Evolutionary conservation across 1,139 yeast genomes (phyloP).

Genomic region (Debaryomyces psychrophilus): DNA sequence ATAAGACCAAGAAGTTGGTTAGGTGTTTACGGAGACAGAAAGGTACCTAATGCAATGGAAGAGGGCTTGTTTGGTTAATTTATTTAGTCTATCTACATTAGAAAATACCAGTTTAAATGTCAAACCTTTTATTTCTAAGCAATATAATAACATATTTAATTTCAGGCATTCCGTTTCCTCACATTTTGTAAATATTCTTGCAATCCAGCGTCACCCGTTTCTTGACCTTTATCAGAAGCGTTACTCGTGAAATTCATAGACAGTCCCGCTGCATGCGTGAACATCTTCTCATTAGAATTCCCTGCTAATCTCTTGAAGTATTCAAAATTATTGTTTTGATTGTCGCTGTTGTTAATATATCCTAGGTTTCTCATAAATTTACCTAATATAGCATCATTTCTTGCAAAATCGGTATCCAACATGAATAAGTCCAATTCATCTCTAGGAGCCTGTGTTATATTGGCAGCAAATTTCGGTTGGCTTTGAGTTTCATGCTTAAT

Average conservation of each 20-base stretch:
- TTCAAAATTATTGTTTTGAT: conserved; percentile 2
- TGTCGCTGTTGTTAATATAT: conserved; percentile 11
- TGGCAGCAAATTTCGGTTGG: conserved; percentile 4
- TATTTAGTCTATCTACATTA: neutral
- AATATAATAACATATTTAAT: neutral
- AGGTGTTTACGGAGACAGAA: conserved; percentile 78
- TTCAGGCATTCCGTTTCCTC: conserved; percentile 5
- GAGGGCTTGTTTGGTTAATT: conserved; percentile 69
- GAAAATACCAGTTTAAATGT: neutral
- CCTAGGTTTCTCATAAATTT: conserved; percentile 19
- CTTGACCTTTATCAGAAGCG: conserved; percentile 4
- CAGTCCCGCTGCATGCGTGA: conserved; percentile 1
- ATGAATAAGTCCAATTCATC: conserved; percentile 18
- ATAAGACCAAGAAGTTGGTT: conserved; percentile 76
- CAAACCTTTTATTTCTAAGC: neutral
- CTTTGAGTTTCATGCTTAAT: neutral
- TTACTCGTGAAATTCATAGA: neutral
- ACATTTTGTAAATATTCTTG: conserved; percentile 14
- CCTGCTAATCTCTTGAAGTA: conserved; percentile 5
- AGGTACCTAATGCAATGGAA: conserved; percentile 69
- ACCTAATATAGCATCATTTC: conserved; percentile 16
- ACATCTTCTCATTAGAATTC: neutral
- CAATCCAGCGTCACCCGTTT: conserved; percentile 12
- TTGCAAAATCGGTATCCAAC: conserved; percentile 17
- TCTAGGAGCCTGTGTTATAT: conserved; percentile 6